Percentiles rank a stretch among this genome's conserved stretches.
Evolutionary conservation across 345 rosid genomes (phyloP).

Genomic region (Mallotus nudiflorus): DNA sequence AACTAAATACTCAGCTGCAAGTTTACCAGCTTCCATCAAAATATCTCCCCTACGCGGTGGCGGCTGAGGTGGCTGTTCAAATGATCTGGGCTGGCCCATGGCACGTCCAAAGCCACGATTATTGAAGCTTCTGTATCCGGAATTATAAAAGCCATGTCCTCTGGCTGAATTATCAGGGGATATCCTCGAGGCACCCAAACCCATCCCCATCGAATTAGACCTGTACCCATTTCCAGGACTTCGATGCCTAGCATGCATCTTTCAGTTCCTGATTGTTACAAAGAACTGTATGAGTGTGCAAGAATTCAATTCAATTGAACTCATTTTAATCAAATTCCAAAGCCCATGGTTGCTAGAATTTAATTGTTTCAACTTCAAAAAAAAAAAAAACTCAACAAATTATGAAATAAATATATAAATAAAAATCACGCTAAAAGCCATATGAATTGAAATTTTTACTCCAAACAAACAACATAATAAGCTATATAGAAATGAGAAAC

Average conservation of each 20-base stretch:
- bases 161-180: conserved; percentile 67
- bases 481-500: too few relatives aligned
- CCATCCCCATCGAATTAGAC: conserved; percentile 68
- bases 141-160: conserved; percentile 75
- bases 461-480: too few relatives aligned
- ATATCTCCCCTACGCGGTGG: conserved; percentile 60
- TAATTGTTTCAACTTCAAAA: too few relatives aligned
- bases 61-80: conserved; percentile 49
- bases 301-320: not conserved
- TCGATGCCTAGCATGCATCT: conserved; percentile 88
- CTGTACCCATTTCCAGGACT: conserved; percentile 89
- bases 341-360: too few relatives aligned
- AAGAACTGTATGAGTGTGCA: not conserved
- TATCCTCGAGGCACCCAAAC: conserved; percentile 48
- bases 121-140: conserved; percentile 65
- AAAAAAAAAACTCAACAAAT: too few relatives aligned
- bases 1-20: conserved; percentile 90
- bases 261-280: conserved; percentile 15
- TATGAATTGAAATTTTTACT: too few relatives aligned
- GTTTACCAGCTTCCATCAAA: conserved; percentile 90
- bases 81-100: conserved; percentile 59
- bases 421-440: too few relatives aligned
- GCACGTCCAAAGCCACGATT: conserved; percentile 80
- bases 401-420: too few relatives aligned
- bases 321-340: too few relatives aligned